Base-by-base conservation (phyloP, 2,329 filamentous ascomycete genomes). In the Aspergillus hortae region DNA sequence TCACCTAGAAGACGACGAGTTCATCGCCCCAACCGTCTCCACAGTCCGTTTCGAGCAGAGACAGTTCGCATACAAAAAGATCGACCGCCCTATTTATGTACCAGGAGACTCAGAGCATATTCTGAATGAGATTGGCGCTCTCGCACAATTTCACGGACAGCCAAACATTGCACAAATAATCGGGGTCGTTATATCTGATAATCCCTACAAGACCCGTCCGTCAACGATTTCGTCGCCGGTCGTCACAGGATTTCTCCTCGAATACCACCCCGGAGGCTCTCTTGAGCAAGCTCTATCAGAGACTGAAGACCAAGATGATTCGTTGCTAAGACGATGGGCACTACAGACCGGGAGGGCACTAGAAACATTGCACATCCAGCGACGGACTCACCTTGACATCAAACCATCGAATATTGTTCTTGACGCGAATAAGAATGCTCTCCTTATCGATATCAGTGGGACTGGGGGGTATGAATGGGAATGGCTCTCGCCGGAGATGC, bases 371-470 rank as follows among this genome's bases (percentile, higher is more conserved):
- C 56, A 59, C 30, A 35, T n/a, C 6, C 17, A 44, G n/a, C 17
- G 32, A 23, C 40, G 36, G 49, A 60, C 46, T 38, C 54, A 62
- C 35, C 53, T 62, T 51, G 57, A 62, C 44, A 52, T 61, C 6
- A 60, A 61, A 42, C 54, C 51, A 2, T 56, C 55, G 23, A 62
- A 60, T 48, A 43, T 61, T 19, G 52, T 61, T 47, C 23, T 60
- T 3, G 57, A 62, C 46, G 44, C 35, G 2, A 21, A 48, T 15
- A 23, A 38, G 42, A 54, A 60, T 53, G 57, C 59, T 9, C 36
- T 60, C 10, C 55, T 62, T 14, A 61, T 59, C 44, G 56, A 61
- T 54, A 53, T 60, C 14, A 56, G 59, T 25, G 58, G 58, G 4
- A 54, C 49, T 43, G 56, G 56, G 12, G 48, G 48, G 17, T 54